These are phyloP conservation scores for Wickerhamiella vanderwaltii DNA, from an alignment of 805 yeast genomes.

Conservation along the genomic window DNA sequence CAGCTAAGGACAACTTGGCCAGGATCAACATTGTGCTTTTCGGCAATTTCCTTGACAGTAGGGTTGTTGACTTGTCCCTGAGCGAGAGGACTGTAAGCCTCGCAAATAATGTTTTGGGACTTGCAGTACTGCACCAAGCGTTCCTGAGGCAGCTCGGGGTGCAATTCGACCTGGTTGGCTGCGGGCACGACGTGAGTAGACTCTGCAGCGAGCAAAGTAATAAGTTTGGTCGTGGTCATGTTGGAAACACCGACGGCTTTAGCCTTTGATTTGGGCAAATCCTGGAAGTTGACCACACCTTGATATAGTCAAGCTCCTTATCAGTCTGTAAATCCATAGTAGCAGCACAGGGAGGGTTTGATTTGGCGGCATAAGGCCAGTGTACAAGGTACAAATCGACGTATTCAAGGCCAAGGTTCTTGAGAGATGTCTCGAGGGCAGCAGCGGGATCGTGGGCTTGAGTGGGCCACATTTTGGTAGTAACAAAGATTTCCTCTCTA, in stretches of 20 bases:
- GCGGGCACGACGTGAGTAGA: conserved; percentile 48
- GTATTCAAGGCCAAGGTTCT: conserved; percentile 43
- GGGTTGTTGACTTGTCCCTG: conserved; percentile 40
- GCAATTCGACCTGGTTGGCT: conserved; percentile 60
- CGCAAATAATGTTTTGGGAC: conserved; percentile 40
- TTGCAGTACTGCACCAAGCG: conserved; percentile 43
- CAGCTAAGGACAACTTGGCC: no score
- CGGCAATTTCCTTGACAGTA: conserved; percentile 42
- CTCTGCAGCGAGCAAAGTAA: conserved; percentile 33
- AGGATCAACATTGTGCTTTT: conserved; percentile 40
- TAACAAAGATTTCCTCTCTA: conserved; percentile 44
- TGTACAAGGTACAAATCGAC: conserved; percentile 55
- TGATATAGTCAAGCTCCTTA: conserved; percentile 32
- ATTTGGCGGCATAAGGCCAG: conserved; percentile 33
- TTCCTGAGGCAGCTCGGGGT: conserved; percentile 56
- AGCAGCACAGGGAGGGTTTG: conserved; percentile 29
- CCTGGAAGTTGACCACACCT: conserved; percentile 50
- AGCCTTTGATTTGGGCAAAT: conserved; percentile 36
- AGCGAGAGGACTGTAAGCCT: conserved; percentile 73
- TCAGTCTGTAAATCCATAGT: conserved; percentile 29
- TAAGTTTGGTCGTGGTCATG: conserved; percentile 41
- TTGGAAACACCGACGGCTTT: conserved; percentile 66
- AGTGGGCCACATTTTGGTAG: no score
- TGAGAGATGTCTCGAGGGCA: conserved; percentile 41
- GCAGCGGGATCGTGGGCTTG: conserved; percentile 39